Percentiles rank a stretch among this genome's conserved stretches.
Evolutionary conservation across 805 yeast genomes (phyloP).

Genomic region (Hanseniaspora valbyensis): DNA sequence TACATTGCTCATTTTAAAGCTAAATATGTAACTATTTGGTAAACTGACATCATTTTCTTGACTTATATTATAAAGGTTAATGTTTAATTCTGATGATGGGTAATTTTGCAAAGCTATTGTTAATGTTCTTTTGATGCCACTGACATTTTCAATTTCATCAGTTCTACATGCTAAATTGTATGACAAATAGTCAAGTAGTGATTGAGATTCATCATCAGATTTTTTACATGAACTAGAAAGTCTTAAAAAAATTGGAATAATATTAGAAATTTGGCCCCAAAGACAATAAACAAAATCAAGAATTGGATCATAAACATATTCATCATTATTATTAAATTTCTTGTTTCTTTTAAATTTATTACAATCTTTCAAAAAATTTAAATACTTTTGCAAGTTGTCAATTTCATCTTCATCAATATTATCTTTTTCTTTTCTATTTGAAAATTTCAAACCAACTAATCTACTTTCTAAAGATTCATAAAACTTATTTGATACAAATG

Average conservation of each 20-base stretch:
- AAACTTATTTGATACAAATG: background rate
- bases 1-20: background rate
- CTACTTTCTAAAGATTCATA: background rate
- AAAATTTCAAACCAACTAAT: background rate
- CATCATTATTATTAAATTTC: background rate
- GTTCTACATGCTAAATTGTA: background rate
- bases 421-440: background rate
- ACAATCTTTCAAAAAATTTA: background rate
- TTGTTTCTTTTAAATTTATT: background rate
- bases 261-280: background rate
- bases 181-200: background rate
- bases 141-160: slow-evolving; percentile 1
- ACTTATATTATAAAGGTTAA: background rate
- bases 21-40: background rate
- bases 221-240: background rate
- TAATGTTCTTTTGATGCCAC: background rate
- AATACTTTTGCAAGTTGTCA: background rate
- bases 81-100: background rate
- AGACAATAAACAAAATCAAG: background rate
- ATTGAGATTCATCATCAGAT: background rate
- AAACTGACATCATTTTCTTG: background rate
- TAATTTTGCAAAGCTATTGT: background rate
- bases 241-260: background rate
- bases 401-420: background rate
- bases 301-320: slow-evolving; percentile 3